Evolutionary conservation across 495 filamentous ascomycete genomes (phyloP), one percentile per base, ranked within the genome.

Genomic region (Penicillium steckii): DNA sequence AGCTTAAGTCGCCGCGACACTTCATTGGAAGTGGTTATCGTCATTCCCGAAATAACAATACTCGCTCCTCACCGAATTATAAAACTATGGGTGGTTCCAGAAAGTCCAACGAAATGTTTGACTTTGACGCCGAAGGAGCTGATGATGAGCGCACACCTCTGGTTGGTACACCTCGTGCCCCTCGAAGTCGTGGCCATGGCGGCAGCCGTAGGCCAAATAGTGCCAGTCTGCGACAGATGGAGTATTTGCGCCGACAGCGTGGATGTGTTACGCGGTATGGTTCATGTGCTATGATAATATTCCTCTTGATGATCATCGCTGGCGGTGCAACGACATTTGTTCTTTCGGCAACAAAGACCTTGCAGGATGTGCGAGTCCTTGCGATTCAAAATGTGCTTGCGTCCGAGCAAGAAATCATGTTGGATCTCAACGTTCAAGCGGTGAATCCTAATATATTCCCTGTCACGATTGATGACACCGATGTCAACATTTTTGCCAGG

Each of bases 361-460:
- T 98, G 9, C 71, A 84, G 33, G 83, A 89, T 38, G 86, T 97
- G 47, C 74, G 83, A 38, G 77, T 97, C 24, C 67, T 85, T 33
- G 84, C 85, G 32, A 88, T 98, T 53, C 82, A 85, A 56, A 92
- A 96, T 58, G 90, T 98, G 15, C 80, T 97, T 25, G 91, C 91
- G 5, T 95, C 90, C 54, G 87, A 96, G 64, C 89, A 96, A 67
- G 95, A 97, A 62, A 78, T 98, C 17, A 97, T 98, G 86, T 77
- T 98, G 54, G 93, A 98, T 61, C 74, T 97, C 8, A 83, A 87
- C n/a, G 88, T 98, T 30, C 78, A 78, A 52, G 94, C 93, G 1
- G 75, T 89, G 52, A 98, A 98, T 63, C 94, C 92, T 0, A 98
- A 98, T 56, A 78, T 95, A 17, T 86, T 97, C 37, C 83, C 87